Evolutionary conservation across 345 rosid genomes (phyloP), one percentile per base, ranked within the genome.

Genomic region (Gossypium arboreum): DNA sequence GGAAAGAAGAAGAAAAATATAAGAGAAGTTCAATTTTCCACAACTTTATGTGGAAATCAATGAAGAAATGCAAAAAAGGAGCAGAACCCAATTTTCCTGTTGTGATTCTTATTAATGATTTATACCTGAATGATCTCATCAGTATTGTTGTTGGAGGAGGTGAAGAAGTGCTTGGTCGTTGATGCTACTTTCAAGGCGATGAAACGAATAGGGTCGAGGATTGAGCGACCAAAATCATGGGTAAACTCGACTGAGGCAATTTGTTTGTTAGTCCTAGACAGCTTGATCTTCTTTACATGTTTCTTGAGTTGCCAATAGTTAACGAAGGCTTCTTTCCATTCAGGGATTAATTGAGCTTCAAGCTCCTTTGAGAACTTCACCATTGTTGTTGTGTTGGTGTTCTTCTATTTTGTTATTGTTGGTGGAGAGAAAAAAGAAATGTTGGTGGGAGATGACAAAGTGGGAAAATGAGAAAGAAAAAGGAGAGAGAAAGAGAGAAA

Each of bases 281-380:
- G 83, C 80, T 85, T 92, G 51, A 96, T 89, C 76, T 89, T 93
- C 75, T 92, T 96, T 3, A 96, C 68, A 22, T 90, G 95, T 78
- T 96, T 96, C 76, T 96, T 96, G 44, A 93, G 94, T 59, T 87
- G 87, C 88, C 97, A 82, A 75, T 96, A 96, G 80, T 93, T 88
- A 29, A 92, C 99, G 62, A 93, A 96, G 51, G 97, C 97, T 15
- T 90, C 98, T 72, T 91, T 96, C 99, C 99, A 96, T 78, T 96
- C 98, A 0, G 99, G 99, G 65, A 96, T 96, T 0, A 96, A 86
- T 73, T 96, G 99, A 79, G 99, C 99, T 68, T 93, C 97, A 1
- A 96, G 87, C 84, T 96, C 94, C 78, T 92, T 96, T 0, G 99
- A 96, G 84, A 96, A 96, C 86, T 96, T 96, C 88, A 96, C 98